Evolutionary conservation across 306 rosid genomes (phyloP), one percentile per base, ranked within the genome.

Genomic region (Vicia villosa): DNA sequence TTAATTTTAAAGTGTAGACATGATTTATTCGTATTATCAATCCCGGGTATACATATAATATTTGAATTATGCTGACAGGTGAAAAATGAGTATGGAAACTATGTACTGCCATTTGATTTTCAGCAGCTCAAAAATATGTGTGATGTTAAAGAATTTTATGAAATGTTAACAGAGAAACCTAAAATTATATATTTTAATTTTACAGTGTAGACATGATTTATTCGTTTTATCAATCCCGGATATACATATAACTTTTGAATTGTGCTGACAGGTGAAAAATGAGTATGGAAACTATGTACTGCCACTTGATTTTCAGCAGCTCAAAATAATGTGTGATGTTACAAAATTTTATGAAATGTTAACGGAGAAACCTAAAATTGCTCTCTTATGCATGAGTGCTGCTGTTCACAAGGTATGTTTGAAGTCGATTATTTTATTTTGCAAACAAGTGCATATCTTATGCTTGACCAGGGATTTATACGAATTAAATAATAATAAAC

Each of bases 341-440:
- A 82, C 52, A 75, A 88, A 85, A 20, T 75, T 88, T 67, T 86
- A 83, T 38, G 72, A 63, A 49, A 82, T 89, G 81, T 69, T 91
- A 54, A 80, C 75, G 74, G 97, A 80, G 60, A 85, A 80, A 61
- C 97, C 97, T 61, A 88, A 87, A 78, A 75, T 83, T 54, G 85
- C 89, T 63, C 91, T 94, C 60, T 62, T 69, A 79, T 88, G 98
- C 70, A 76, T 81, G 88, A 78, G 94, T 77, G 86, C 81, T 42
- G 90, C 98, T 22, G 80, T 83, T 69, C 98, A 94, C 71, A 83
- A 85, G 95, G 97, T 88, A 81, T 46, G 62, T 58, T 42, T 13
- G 24, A 60, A 68, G 65, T 46, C 54, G 14, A 10, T 16, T 38
- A 38, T 17, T 14, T 12, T 65, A 59, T 45, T 63, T 38, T 12